Conservation (phyloP, 1,284 basidiomycete species). For the Trichosporon ovoides region DNA sequence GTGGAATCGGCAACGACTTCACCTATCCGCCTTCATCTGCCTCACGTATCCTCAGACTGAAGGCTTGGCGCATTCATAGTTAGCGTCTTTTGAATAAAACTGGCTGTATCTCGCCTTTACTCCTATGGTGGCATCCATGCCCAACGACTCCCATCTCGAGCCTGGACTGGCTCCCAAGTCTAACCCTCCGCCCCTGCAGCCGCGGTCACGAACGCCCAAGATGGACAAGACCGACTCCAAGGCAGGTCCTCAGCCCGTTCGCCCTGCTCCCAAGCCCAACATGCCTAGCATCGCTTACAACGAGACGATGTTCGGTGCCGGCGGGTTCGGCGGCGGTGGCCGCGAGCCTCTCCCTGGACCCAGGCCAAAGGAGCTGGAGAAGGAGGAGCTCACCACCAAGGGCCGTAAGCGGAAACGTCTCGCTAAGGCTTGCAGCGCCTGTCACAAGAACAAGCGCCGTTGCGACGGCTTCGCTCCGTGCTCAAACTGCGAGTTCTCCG, state of each 20-base stretch:
- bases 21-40: no score
- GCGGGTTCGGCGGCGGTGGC: not conserved
- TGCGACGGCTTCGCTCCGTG: slow-evolving; percentile 54
- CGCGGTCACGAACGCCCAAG: slow-evolving; percentile 14
- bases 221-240: slow-evolving; percentile 6
- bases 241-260: slow-evolving; percentile 8
- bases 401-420: slow-evolving; percentile 47
- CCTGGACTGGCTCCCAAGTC: slow-evolving; percentile 2
- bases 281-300: slow-evolving; percentile 13
- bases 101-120: not conserved
- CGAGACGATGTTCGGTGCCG: slow-evolving; percentile 15
- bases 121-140: not conserved
- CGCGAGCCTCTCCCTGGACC: slow-evolving; percentile 6
- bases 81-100: not conserved
- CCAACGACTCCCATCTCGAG: not conserved
- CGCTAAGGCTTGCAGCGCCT: slow-evolving; percentile 48
- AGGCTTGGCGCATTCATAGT: no score
- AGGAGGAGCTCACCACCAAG: slow-evolving; percentile 48
- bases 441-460: slow-evolving; percentile 52
- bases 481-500: slow-evolving; percentile 53
- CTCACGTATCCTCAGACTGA: no score
- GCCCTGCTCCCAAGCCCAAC: slow-evolving; percentile 7
- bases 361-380: slow-evolving; percentile 22
- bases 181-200: slow-evolving; percentile 13
- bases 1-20: no score